Evolutionary conservation across 2,329 filamentous ascomycete species (phyloP).

Genomic region (Phialophora tarda): DNA sequence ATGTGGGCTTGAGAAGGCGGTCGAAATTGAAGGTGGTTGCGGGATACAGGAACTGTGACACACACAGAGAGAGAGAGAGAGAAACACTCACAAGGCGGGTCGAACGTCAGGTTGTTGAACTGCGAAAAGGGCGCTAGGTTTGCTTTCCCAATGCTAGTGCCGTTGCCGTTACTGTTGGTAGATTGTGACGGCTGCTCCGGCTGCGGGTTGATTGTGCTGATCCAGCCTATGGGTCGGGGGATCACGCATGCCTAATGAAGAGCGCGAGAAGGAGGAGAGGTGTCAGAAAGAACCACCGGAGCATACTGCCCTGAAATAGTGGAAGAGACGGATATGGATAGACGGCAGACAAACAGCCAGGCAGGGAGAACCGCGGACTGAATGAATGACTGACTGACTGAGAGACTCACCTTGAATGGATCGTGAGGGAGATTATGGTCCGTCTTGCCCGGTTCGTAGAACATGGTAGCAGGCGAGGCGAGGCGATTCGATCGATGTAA

Average conservation of each 20-base stretch:
- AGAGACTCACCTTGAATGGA: slow-evolving; percentile 58
- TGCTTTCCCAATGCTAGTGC: slow-evolving; percentile 45
- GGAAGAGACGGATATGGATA: no score
- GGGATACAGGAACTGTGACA: no score
- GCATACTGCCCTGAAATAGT: no score
- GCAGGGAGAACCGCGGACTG: no score
- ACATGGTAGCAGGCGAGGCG: slow-evolving; percentile 41
- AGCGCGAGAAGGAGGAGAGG: neutral
- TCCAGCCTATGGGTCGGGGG: slow-evolving; percentile 68
- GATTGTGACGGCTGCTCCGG: slow-evolving; percentile 21
- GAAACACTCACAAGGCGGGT: slow-evolving; percentile 56
- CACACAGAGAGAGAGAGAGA: neutral
- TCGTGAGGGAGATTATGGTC: slow-evolving; percentile 59
- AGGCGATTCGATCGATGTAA: neutral
- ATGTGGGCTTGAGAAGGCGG: no score
- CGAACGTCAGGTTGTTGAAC: slow-evolving; percentile 68
- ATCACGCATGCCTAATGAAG: slow-evolving; percentile 57
- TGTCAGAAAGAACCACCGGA: no score
- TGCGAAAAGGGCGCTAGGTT: slow-evolving; percentile 64
- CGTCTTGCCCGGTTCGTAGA: slow-evolving; percentile 61
- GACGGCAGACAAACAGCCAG: no score
- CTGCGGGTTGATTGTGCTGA: slow-evolving; percentile 52
- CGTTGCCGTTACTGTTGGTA: neutral
- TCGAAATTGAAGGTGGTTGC: no score
- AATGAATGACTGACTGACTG: no score